phyloP scores from a whole-genome alignment of 2,329 filamentous ascomycete species.

The Pyricularia grisea region DNA sequence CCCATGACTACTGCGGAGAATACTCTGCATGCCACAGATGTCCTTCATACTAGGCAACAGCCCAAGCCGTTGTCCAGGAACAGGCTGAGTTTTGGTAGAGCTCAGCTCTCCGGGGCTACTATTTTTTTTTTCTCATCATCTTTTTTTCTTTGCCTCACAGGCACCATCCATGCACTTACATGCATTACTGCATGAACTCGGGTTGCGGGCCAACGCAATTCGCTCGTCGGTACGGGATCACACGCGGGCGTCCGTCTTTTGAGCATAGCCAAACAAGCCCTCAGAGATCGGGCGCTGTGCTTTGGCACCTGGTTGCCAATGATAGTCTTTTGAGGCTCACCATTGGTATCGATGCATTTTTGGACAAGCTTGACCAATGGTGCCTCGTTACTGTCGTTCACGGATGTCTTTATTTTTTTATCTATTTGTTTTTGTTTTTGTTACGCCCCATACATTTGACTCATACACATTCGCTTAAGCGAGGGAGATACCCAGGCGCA shows the following conservation, averaged over 20 bases:
- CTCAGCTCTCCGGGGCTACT: background rate
- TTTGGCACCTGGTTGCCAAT: background rate
- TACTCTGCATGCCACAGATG: constrained; percentile 32
- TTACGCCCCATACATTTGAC: background rate
- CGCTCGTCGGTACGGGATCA: background rate
- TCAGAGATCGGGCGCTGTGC: background rate
- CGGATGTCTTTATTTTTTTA: background rate
- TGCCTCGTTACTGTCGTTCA: background rate
- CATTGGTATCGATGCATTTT: too few relatives aligned
- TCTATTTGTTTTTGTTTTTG: background rate
- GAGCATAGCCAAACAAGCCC: background rate
- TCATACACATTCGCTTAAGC: background rate
- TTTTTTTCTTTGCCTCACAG: background rate
- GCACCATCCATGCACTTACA: background rate
- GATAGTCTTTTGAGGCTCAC: background rate
- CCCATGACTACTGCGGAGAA: constrained; percentile 38
- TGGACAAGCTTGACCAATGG: too few relatives aligned
- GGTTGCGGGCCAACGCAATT: background rate
- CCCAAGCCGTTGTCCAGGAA: background rate
- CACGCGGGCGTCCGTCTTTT: background rate
- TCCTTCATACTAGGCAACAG: constrained; percentile 20
- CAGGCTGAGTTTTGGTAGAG: background rate
- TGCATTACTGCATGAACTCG: background rate
- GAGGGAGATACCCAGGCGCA: background rate
- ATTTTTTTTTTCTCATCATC: background rate